These are phyloP conservation scores for Cadophora gregata DNA, from an alignment of 2,329 filamentous ascomycete species.

Conservation along the genomic window DNA sequence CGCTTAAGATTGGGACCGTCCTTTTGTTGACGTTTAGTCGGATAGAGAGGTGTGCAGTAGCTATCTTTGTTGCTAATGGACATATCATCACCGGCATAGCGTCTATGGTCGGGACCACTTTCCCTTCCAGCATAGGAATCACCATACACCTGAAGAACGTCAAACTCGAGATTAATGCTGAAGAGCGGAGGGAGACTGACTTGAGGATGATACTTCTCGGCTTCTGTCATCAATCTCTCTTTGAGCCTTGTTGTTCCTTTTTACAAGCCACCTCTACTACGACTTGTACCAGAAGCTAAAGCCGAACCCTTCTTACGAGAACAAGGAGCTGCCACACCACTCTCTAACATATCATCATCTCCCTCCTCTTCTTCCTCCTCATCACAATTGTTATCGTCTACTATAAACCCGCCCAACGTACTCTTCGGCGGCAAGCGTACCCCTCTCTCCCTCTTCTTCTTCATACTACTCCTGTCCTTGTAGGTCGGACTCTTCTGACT, in stretches of 20 bases:
- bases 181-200: not conserved
- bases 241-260: not conserved
- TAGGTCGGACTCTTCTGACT: not conserved
- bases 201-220: constrained; percentile 2
- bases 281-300: not conserved
- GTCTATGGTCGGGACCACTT: not conserved
- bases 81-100: not conserved
- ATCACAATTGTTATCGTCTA: not conserved
- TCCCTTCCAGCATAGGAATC: not conserved
- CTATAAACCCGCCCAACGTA: not conserved
- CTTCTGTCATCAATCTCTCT: constrained; percentile 3
- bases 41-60: not conserved
- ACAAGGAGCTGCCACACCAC: not conserved
- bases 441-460: not conserved
- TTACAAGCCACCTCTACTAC: not conserved
- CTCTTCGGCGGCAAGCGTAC: not conserved
- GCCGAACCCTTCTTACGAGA: not conserved
- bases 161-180: not conserved
- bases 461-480: constrained; percentile 2
- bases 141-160: not conserved
- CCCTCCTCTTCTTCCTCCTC: not conserved
- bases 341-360: not conserved
- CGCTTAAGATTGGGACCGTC: not conserved
- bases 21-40: not conserved
- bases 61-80: not conserved